phyloP scores from a whole-genome alignment of 2,329 filamentous ascomycete species.

The Microcyclospora pomicola region DNA sequence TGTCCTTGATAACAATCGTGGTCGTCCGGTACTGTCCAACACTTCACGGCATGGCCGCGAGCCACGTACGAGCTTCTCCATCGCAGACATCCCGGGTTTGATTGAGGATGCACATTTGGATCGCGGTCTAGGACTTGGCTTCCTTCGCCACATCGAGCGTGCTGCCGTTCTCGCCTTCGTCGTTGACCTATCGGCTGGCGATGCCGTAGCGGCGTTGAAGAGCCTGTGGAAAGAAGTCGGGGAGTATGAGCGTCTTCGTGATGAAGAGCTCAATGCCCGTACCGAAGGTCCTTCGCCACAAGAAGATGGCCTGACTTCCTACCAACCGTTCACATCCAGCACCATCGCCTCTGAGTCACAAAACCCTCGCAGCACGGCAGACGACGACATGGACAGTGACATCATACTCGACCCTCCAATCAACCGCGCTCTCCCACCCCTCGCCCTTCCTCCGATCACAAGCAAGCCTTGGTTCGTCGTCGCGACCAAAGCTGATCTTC shows the following conservation, averaged over 20 bases:
- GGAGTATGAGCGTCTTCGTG: conserved; percentile 70
- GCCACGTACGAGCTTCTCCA: conserved; percentile 67
- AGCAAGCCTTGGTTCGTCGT: conserved; percentile 94
- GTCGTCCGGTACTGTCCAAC: conserved; percentile 47
- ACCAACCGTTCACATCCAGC: conserved; percentile 27
- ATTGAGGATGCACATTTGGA: conserved; percentile 89
- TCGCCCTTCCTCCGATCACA: conserved; percentile 58
- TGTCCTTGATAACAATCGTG: conserved; percentile 74
- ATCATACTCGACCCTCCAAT: conserved; percentile 13
- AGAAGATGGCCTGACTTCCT: conserved; percentile 28
- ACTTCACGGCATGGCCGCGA: conserved; percentile 32
- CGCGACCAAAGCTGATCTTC: conserved; percentile 80
- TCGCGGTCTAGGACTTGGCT: conserved; percentile 77
- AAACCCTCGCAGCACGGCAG: conserved; percentile 7
- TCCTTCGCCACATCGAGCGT: conserved; percentile 86
- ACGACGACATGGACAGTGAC: conserved; percentile 10
- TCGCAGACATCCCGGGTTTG: conserved; percentile 90
- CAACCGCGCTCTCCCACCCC: conserved; percentile 28
- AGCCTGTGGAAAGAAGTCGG: conserved; percentile 82
- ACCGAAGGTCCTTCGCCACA: conserved; percentile 40
- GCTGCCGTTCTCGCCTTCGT: conserved; percentile 90
- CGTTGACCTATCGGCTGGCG: conserved; percentile 65
- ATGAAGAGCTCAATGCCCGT: conserved; percentile 54
- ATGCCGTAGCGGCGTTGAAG: conserved; percentile 66
- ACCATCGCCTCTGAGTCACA: conserved; percentile 10